These are phyloP conservation scores for Multifurca ochricompacta DNA, from an alignment of 768 basidiomycete genomes.

Conservation along the genomic window DNA sequence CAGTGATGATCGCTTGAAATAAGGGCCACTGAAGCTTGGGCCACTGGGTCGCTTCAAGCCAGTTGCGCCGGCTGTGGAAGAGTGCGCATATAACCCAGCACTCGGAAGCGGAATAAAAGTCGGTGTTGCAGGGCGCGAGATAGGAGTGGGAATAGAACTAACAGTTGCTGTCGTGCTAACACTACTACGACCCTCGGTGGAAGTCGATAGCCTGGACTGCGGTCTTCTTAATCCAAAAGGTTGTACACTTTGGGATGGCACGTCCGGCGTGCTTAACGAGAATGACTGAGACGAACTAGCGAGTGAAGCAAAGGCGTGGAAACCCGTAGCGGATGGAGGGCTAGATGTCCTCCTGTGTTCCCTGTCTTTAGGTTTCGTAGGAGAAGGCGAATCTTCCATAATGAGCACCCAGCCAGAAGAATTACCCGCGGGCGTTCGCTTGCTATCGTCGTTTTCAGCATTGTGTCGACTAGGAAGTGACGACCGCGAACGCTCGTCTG, in stretches of 20 bases:
- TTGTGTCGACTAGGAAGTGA: constrained; percentile 23
- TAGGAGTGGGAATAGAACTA: constrained; percentile 57
- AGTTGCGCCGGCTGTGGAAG: constrained; percentile 28
- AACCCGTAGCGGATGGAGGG: constrained; percentile 48
- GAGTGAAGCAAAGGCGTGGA: constrained; percentile 40
- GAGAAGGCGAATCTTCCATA: constrained; percentile 80
- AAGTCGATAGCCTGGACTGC: constrained; percentile 64
- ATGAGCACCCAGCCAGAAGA: constrained; percentile 82
- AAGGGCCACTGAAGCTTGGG: constrained; percentile 32
- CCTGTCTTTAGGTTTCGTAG: constrained; percentile 50
- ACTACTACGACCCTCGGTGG: constrained; percentile 36
- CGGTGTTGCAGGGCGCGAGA: constrained; percentile 67
- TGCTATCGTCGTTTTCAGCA: constrained; percentile 29
- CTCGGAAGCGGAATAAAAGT: constrained; percentile 70
- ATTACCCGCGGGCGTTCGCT: constrained; percentile 46
- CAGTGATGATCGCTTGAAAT: constrained; percentile 53
- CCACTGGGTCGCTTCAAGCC: constrained; percentile 57
- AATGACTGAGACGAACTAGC: constrained; percentile 37
- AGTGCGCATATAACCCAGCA: constrained; percentile 38
- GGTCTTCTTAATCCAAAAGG: constrained; percentile 51
- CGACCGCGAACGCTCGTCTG: constrained; percentile 28
- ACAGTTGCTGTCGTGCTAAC: constrained; percentile 46
- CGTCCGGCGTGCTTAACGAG: constrained; percentile 36
- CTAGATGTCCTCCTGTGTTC: constrained; percentile 37
- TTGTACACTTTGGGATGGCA: constrained; percentile 36